Evolutionary conservation across 2,329 filamentous ascomycete species (phyloP).

Genomic region (Alternaria panax): DNA sequence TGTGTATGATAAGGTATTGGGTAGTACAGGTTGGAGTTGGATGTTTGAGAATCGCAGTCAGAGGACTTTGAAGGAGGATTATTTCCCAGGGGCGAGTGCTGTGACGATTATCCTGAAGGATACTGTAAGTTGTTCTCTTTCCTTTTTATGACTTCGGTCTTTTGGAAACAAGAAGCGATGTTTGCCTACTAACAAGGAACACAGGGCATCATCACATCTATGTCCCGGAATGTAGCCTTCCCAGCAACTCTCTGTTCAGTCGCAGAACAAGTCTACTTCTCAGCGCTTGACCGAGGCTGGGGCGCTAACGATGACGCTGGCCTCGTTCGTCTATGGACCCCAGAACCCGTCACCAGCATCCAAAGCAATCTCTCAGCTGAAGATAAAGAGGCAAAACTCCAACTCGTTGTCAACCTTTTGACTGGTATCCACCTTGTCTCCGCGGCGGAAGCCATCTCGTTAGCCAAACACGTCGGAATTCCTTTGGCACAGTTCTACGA

Average conservation of each 20-base stretch:
- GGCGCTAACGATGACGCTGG: constrained; percentile 63
- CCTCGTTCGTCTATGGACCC: constrained; percentile 62
- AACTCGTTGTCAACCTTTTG: constrained; percentile 47
- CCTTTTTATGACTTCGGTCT: neutral
- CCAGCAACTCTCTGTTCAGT: constrained; percentile 67
- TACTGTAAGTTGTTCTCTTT: constrained; percentile 35
- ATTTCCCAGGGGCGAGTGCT: constrained; percentile 54
- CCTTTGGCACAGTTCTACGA: constrained; percentile 48
- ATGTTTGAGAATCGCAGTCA: constrained; percentile 66
- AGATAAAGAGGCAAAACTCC: constrained; percentile 42
- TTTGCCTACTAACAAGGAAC: constrained; percentile 5
- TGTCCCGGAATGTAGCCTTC: constrained; percentile 65
- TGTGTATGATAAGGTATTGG: constrained; percentile 59
- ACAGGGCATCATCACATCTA: constrained; percentile 71
- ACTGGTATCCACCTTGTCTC: constrained; percentile 47
- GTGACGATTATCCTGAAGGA: constrained; percentile 59
- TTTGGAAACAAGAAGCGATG: neutral
- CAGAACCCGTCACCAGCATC: constrained; percentile 49
- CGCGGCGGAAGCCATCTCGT: constrained; percentile 48
- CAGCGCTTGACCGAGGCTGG: constrained; percentile 65
- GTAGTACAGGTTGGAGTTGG: constrained; percentile 57
- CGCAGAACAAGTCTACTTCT: constrained; percentile 71
- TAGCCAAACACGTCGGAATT: constrained; percentile 49
- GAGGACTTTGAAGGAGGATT: constrained; percentile 61
- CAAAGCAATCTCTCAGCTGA: constrained; percentile 28